phyloP scores from a whole-genome alignment of 768 basidiomycete genomes.

The Pisolithus marmoratus region DNA sequence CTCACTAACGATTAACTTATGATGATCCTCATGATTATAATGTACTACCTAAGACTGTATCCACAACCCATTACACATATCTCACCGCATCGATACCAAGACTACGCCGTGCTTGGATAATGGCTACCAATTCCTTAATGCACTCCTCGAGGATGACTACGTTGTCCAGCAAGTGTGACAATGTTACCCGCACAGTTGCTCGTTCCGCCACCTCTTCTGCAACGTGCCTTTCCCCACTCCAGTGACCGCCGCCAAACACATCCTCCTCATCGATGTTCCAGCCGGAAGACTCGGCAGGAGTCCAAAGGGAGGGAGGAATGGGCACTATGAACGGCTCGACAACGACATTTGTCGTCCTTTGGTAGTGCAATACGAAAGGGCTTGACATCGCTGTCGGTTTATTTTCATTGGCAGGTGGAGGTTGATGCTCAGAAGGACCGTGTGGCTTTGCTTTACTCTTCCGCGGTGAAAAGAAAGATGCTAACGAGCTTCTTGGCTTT shows the following conservation, averaged over 20 bases:
- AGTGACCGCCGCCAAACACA: slow-evolving; percentile 45
- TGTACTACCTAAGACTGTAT: neutral
- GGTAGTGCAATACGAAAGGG: slow-evolving; percentile 84
- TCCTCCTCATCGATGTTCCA: slow-evolving; percentile 74
- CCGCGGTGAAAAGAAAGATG: slow-evolving; percentile 76
- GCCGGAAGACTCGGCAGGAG: slow-evolving; percentile 41
- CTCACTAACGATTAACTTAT: neutral
- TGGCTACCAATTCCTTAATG: slow-evolving; percentile 86
- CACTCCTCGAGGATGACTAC: slow-evolving; percentile 93
- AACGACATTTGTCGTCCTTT: slow-evolving; percentile 61
- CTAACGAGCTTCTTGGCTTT: slow-evolving; percentile 52
- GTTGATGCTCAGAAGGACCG: slow-evolving; percentile 36
- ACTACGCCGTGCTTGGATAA: slow-evolving; percentile 77
- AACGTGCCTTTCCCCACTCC: slow-evolving; percentile 29
- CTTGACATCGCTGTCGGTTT: slow-evolving; percentile 49
- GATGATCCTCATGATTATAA: neutral
- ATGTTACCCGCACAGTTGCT: slow-evolving; percentile 48
- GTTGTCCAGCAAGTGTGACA: slow-evolving; percentile 87
- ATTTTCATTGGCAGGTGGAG: slow-evolving; percentile 36
- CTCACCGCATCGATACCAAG: slow-evolving; percentile 80
- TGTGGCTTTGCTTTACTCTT: slow-evolving; percentile 46
- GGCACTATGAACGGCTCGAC: slow-evolving; percentile 69
- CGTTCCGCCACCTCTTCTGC: slow-evolving; percentile 19
- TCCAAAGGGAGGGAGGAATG: slow-evolving; percentile 58
- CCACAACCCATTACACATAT: slow-evolving; percentile 46